Base-by-base conservation (phyloP, 495 filamentous ascomycete genomes). In the Thermothielavioides terrestris region DNA sequence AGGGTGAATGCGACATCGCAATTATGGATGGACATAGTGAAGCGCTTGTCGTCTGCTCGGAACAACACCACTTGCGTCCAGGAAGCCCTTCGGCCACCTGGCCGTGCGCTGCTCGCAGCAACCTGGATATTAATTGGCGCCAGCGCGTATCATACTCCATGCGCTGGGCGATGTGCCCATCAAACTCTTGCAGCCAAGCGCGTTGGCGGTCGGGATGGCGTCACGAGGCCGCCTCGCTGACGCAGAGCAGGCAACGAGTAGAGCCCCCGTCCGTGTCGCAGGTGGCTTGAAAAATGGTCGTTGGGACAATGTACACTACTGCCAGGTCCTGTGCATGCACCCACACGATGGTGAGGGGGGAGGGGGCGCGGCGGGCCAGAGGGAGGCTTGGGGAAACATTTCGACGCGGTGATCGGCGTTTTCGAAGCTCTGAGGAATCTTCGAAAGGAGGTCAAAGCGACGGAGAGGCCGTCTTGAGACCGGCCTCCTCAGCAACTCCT, bases 371-470 rank as follows among this genome's bases (percentile, higher is more conserved):
- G n/a, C n/a, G n/a, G n/a, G n/a, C n/a, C n/a, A 17, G 23, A n/a
- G 27, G 22, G 18, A 35, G 28, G 32, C 36, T 50, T 46, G 42
- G 21, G 32, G 36, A 31, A 41, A 8, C 26, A 12, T 23, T 25
- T 26, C n/a, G 42, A 28, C 17, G 42, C 26, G 36, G 30, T 57
- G 52, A 55, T 59, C 55, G 47, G 54, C 62, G 53, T 58, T 52
- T 61, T 62, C 56, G 63, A 64, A 62, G 45, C 54, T 60, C 45
- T 55, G 56, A 59, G 50, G 63, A 63, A 66, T 53, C 57, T 63
- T 66, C 61, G 45, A 65, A 51, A 55, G 49, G 60, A 62, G 62
- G 61, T 56, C 59, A 47, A 58, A 62, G 61, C 61, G 49, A 57
- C 51, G 43, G 43, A 30, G 43, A 50, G 11, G 21, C 39, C 49